Base-by-base conservation (phyloP, 345 rosid species). In the Sonneratia caseolaris region DNA sequence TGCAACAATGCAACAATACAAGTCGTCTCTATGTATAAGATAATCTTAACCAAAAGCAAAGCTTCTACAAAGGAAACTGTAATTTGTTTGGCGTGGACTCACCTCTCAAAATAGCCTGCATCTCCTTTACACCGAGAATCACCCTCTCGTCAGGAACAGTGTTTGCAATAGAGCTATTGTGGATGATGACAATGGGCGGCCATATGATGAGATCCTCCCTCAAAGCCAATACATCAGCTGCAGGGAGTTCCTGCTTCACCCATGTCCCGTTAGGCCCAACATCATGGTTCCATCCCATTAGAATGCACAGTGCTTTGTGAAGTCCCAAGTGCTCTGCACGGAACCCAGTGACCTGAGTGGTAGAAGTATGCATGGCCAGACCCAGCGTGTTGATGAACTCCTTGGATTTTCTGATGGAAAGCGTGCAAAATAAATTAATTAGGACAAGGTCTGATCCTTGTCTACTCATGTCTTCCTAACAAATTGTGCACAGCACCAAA, bases 291-390 rank as follows among this genome's bases (percentile, higher is more conserved):
- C 88, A 87, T 69, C 89, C 92, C 81, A 85, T 74, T 72, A 85
- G 57, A 65, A 79, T 69, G 72, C 88, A 87, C 51, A 87, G 76
- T 45, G 92, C 88, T 80, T 69, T 82, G 64, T 81, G 85, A 35
- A 85, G 75, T 38, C 89, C 92, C 77, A 85, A 68, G 77, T 87
- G 92, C 79, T 84, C 83, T 51, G 74, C 75, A 71, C 83, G 81
- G 36, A 22, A 73, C 14, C 84, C 82, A 61, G 66, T 70, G 72
- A 67, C 74, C 37, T 55, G 47, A 24, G 82, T 73, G 49, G 18
- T 68, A 72, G 70, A 80, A 55, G 89, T 72, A 62, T 87, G 89
- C 64, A 64, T 73, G 57, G 69, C 88, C 82, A 87, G 74, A 81
- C 85, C 72, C 64, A n/a, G 38, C 3, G 82, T 59, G 70, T 74